Conservation (phyloP, 225 moss, liverwort and hornwort species). For the Neckera pumila region DNA sequence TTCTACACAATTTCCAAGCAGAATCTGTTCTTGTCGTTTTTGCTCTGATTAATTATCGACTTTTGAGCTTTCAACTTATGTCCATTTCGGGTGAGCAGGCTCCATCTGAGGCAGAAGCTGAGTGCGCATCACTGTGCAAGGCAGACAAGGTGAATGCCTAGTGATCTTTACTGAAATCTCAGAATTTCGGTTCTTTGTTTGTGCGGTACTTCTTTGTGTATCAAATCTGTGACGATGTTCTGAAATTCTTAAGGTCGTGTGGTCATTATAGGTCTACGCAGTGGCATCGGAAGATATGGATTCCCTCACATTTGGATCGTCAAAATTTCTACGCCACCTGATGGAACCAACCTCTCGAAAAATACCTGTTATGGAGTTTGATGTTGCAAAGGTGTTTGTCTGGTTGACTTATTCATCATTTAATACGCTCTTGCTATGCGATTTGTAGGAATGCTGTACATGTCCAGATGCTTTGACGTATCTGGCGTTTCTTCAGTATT, state of each 20-base stretch:
- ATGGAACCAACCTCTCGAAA: constrained; percentile 93
- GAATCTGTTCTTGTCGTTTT: not conserved
- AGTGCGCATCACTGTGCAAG: constrained; percentile 91
- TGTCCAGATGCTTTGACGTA: not conserved
- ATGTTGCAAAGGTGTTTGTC: constrained; percentile 54
- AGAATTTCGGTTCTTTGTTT: not conserved
- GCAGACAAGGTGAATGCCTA: constrained; percentile 50
- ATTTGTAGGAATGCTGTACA: not conserved
- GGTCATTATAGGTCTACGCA: constrained; percentile 65
- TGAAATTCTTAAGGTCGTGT: not conserved
- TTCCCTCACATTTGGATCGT: constrained; percentile 88
- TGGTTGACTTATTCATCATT: not conserved
- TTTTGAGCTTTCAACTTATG: not conserved
- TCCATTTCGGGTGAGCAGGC: constrained; percentile 35
- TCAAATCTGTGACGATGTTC: not conserved
- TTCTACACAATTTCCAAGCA: not conserved
- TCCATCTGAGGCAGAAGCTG: constrained; percentile 97
- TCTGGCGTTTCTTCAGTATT: not conserved
- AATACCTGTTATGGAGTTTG: constrained; percentile 95
- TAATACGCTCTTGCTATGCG: not conserved
- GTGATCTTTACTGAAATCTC: not conserved
- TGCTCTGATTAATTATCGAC: not conserved
- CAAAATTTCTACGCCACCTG: constrained; percentile 76
- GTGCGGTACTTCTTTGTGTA: not conserved
- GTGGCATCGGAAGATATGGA: constrained; percentile 99